These are phyloP conservation scores for Corymbia citriodora DNA, from an alignment of 441 rosid genomes.

Conservation along the genomic window DNA sequence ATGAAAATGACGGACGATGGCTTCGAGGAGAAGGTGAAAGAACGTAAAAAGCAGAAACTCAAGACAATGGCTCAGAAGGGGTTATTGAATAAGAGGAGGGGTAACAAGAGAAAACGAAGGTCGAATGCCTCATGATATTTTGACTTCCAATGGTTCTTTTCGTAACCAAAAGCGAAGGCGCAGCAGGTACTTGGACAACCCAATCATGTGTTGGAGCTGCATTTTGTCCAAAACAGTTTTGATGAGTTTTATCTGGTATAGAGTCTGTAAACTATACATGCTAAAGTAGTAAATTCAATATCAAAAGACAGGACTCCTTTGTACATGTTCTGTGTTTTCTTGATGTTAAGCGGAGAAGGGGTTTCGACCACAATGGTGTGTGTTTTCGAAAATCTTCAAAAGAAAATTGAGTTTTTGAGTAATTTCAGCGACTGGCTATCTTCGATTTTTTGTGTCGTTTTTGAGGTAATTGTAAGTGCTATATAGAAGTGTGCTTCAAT, in stretches of 20 bases:
- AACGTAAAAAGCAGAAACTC: conserved; percentile 57
- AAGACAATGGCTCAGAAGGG: conserved; percentile 64
- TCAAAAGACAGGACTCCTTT: not conserved
- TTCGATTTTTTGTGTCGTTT: not conserved
- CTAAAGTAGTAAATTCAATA: not conserved
- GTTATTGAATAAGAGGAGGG: conserved; percentile 42
- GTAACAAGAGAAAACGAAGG: conserved; percentile 30
- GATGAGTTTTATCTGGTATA: not conserved
- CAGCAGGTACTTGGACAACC: not conserved
- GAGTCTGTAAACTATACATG: not conserved
- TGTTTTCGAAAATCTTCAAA: not conserved
- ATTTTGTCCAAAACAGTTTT: not conserved
- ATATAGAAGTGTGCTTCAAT: not conserved
- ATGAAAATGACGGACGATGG: conserved; percentile 93
- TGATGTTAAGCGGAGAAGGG: not conserved
- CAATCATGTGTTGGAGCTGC: not conserved
- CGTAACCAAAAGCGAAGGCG: not conserved
- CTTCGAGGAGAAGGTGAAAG: conserved; percentile 72
- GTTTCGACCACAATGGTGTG: not conserved
- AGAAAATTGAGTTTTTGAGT: not conserved
- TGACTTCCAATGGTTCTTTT: not conserved
- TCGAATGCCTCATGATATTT: not conserved
- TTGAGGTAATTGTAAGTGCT: not conserved
- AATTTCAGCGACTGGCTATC: not conserved
- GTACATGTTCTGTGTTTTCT: not conserved